Evolutionary conservation across 495 filamentous ascomycete genomes (phyloP), one percentile per base, ranked within the genome.

Genomic region (Astrothelium macrocarpum): DNA sequence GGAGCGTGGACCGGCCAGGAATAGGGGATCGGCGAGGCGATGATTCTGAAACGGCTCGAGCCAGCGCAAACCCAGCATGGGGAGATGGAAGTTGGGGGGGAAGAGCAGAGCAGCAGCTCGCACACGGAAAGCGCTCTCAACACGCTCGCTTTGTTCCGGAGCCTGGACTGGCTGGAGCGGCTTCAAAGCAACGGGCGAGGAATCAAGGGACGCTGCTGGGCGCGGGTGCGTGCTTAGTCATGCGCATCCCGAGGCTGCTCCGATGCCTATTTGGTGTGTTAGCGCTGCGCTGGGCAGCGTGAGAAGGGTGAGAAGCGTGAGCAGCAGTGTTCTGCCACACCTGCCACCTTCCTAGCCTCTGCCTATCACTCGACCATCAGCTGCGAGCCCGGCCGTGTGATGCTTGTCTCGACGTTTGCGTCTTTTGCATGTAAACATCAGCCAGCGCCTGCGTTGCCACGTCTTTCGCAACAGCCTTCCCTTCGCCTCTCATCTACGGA

Each of bases 1-100:
- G 49, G 49, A 56, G 49, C 49, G 49, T 49, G 43, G 43, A 20
- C 43, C 43, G 11, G 43, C 11, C 43, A 49, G 49, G 49, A 56
- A 56, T 56, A 56, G 49, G 49, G 49, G 49, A 56, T 56, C 49
- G 49, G 49, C 49, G 25, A 29, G 49, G 45, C 45, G 49, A 56
- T 56, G 49, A 56, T 56, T 56, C 49, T 56, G 49, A 56, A 56
- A 56, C 49, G 49, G 49, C 49, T 56, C 49, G 16, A 29, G 49
- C 23, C 49, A 26, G 23, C 25, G 25, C 49, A 26, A 5, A 56
- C 49, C 49, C 25, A 10, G 49, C 9, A 23, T 49, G 20, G 45
- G 20, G 25, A 2, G 25, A 25, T 28, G 23, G 49, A 25, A 20
- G 29, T 26, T 3, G 23, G 2, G 25, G 9, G 25, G 9, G 25